Conservation (phyloP, 345 rosid genomes). For the Moricandia arvensis region DNA sequence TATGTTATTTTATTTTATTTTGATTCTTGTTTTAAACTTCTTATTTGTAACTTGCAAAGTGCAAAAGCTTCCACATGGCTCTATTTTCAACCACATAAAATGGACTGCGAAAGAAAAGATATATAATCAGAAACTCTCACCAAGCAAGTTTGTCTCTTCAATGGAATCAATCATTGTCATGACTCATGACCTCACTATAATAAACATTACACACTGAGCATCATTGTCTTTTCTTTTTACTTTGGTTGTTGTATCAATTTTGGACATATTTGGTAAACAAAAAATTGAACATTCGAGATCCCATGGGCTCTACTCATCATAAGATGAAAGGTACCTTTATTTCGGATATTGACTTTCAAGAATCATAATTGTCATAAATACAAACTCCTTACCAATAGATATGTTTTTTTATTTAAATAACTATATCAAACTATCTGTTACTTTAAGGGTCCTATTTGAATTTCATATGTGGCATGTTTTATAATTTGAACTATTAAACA, state of each 20-base stretch:
- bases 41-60: conserved; percentile 13
- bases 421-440: background rate
- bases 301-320: conserved; percentile 22
- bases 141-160: conserved; percentile 22
- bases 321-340: background rate
- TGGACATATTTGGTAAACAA: conserved; percentile 13
- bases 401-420: conserved; percentile 20
- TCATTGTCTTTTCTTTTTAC: conserved; percentile 5
- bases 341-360: conserved; percentile 7
- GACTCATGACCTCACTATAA: conserved; percentile 14
- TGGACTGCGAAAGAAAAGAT: background rate
- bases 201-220: conserved; percentile 18
- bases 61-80: conserved; percentile 7
- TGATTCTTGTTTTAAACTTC: background rate
- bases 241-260: background rate
- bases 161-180: conserved; percentile 22
- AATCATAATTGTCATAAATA: conserved; percentile 16
- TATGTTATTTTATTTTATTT: background rate
- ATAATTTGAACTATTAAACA: conserved; percentile 9
- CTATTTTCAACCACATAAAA: conserved; percentile 13
- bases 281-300: background rate
- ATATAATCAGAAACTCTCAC: background rate
- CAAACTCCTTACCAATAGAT: conserved; percentile 3
- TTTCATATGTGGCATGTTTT: too few species aligned
- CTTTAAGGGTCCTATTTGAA: too few species aligned